Conservation (phyloP, 768 basidiomycete genomes). For the Xerocomellus dryophilus region DNA sequence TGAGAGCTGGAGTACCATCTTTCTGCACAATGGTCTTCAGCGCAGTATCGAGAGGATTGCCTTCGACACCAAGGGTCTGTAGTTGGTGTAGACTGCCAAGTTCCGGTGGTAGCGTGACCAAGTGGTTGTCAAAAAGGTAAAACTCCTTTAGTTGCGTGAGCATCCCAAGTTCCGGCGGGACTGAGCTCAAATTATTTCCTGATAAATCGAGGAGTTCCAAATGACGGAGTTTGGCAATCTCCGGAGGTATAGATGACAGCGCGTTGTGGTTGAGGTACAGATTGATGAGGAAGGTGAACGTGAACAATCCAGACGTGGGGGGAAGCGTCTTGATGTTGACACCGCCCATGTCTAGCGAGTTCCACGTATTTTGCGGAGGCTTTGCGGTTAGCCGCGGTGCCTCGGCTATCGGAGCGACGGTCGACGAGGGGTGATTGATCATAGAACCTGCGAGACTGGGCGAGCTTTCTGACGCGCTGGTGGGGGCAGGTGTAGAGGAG, state of each 20-base stretch:
- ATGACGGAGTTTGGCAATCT: constrained; percentile 80
- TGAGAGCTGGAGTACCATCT: constrained; percentile 88
- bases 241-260: constrained; percentile 71
- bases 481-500: constrained; percentile 31
- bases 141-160: constrained; percentile 87
- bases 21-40: constrained; percentile 85
- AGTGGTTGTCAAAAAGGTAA: constrained; percentile 91
- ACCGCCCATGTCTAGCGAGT: constrained; percentile 93
- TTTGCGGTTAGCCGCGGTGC: constrained; percentile 63
- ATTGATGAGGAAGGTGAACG: constrained; percentile 89
- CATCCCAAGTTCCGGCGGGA: constrained; percentile 90
- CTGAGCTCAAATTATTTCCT: constrained; percentile 70
- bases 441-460: constrained; percentile 33
- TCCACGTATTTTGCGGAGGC: constrained; percentile 80
- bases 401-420: constrained; percentile 68
- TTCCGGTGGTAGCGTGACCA: constrained; percentile 82
- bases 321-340: constrained; percentile 91
- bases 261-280: constrained; percentile 97
- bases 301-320: constrained; percentile 66
- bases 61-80: constrained; percentile 91
- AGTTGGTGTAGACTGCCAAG: constrained; percentile 89
- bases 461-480: constrained; percentile 34
- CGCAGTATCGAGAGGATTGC: constrained; percentile 85
- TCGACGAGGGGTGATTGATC: constrained; percentile 69
- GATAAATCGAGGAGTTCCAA: constrained; percentile 90